Evolutionary conservation across 2,329 filamentous ascomycete genomes (phyloP).

Genomic region (Apiospora rasikravindrae): DNA sequence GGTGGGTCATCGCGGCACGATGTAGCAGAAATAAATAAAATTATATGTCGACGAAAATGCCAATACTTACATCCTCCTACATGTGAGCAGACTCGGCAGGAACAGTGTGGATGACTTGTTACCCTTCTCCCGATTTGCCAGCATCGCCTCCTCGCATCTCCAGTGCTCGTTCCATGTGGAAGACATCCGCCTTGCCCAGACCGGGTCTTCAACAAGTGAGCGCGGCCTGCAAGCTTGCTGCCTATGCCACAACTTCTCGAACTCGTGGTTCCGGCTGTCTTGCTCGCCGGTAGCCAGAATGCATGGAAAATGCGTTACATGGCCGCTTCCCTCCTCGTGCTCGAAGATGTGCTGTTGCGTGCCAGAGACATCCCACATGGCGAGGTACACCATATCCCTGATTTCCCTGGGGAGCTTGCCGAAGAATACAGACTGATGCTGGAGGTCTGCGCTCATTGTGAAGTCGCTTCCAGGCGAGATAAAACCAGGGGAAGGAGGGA

Average conservation of each 20-base stretch:
- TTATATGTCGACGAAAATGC: background rate
- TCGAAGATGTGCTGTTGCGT: constrained; percentile 30
- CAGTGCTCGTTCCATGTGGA: constrained; percentile 33
- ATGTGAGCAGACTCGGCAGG: constrained; percentile 28
- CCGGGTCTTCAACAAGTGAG: constrained; percentile 23
- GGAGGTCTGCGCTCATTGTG: constrained; percentile 23
- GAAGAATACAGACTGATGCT: constrained; percentile 29
- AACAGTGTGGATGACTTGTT: constrained; percentile 22
- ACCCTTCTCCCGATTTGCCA: background rate
- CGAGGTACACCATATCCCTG: constrained; percentile 31
- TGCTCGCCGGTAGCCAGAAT: constrained; percentile 23
- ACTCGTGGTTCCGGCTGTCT: constrained; percentile 27
- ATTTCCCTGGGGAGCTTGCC: constrained; percentile 29
- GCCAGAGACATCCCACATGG: constrained; percentile 31
- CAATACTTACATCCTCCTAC: constrained; percentile 29
- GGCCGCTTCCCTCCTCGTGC: background rate
- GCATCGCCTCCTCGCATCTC: constrained; percentile 32
- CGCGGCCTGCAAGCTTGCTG: constrained; percentile 24
- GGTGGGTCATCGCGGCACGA: background rate
- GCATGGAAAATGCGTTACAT: constrained; percentile 32
- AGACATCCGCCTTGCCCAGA: constrained; percentile 28
- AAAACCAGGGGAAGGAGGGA: constrained; percentile 10
- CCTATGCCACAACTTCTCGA: constrained; percentile 25
- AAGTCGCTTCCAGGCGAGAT: constrained; percentile 17
- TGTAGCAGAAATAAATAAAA: background rate